These are phyloP conservation scores for Lanmaoa rubissima DNA, from an alignment of 768 basidiomycete species.

Conservation along the genomic window DNA sequence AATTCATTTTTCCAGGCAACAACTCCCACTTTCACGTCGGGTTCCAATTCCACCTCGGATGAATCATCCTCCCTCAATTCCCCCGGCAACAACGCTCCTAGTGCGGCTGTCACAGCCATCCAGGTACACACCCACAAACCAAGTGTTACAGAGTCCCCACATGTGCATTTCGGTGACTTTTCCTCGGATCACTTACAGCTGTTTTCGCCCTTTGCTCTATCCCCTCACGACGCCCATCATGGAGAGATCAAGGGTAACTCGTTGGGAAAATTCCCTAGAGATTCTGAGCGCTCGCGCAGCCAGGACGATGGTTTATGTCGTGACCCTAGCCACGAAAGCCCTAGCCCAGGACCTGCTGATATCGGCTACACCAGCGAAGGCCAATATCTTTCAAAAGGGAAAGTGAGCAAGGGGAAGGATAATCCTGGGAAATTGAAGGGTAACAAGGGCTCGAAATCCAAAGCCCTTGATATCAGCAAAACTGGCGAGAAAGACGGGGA, in stretches of 20 bases:
- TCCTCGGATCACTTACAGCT: slow-evolving; percentile 30
- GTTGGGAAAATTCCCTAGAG: slow-evolving; percentile 6
- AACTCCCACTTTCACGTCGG: slow-evolving; percentile 38
- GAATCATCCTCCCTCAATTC: slow-evolving; percentile 37
- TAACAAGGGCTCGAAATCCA: slow-evolving; percentile 18
- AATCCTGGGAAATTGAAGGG: slow-evolving; percentile 21
- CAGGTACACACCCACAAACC: slow-evolving; percentile 29
- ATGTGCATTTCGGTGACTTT: slow-evolving; percentile 32
- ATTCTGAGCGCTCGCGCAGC: slow-evolving; percentile 16
- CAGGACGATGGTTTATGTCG: slow-evolving; percentile 23
- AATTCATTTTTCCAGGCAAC: slow-evolving; percentile 17
- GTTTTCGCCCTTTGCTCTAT: slow-evolving; percentile 22
- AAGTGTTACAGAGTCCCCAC: slow-evolving; percentile 29
- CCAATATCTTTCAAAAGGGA: slow-evolving; percentile 30
- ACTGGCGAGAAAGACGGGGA: slow-evolving; percentile 21
- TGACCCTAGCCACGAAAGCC: slow-evolving; percentile 7
- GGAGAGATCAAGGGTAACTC: not conserved
- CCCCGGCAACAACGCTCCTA: slow-evolving; percentile 18
- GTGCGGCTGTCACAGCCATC: slow-evolving; percentile 12
- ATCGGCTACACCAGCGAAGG: slow-evolving; percentile 31
- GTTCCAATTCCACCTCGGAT: slow-evolving; percentile 43
- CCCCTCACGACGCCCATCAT: slow-evolving; percentile 6
- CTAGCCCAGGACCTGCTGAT: slow-evolving; percentile 21
- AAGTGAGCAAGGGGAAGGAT: slow-evolving; percentile 14
- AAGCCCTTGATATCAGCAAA: slow-evolving; percentile 16